Evolutionary conservation across 768 basidiomycete species (phyloP).

Genomic region (Amanita subjunquillea): DNA sequence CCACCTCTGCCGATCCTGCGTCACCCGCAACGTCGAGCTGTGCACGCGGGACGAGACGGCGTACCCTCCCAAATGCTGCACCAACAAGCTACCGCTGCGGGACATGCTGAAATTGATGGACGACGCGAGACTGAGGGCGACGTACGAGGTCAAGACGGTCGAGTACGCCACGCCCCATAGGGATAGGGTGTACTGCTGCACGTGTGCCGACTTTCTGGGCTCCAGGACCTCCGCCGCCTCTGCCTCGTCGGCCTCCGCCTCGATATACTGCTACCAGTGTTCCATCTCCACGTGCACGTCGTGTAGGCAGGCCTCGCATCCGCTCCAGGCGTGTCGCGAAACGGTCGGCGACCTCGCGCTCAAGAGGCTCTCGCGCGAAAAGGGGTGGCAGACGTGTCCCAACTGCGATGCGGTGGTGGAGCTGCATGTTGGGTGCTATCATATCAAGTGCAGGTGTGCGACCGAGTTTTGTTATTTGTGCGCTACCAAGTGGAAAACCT

Average conservation of each 20-base stretch:
- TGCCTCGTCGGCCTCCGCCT: neutral
- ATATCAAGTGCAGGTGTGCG: conserved; percentile 53
- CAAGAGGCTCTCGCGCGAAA: conserved; percentile 29
- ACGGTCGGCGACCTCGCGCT: conserved; percentile 12
- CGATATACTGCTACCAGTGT: neutral
- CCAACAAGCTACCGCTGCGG: conserved; percentile 9
- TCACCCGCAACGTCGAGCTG: conserved; percentile 27
- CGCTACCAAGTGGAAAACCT: conserved; percentile 51
- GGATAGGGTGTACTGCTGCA: conserved; percentile 5
- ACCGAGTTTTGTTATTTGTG: conserved; percentile 60
- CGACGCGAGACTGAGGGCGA: neutral
- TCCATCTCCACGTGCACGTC: neutral
- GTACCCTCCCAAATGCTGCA: conserved; percentile 43
- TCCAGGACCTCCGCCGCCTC: neutral
- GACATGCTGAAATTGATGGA: conserved; percentile 6
- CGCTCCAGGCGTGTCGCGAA: conserved; percentile 25
- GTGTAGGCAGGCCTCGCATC: conserved; percentile 41
- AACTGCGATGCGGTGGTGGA: conserved; percentile 48
- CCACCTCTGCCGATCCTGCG: conserved; percentile 34
- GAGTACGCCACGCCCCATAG: conserved; percentile 3
- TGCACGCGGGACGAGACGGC: conserved; percentile 40
- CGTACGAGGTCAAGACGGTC: neutral
- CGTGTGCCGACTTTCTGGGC: conserved; percentile 1
- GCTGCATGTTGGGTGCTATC: conserved; percentile 46
- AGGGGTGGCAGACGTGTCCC: conserved; percentile 57